These are phyloP conservation scores for Acanthamoeba culbertsoni DNA, from an alignment of 208 protist species.

Conservation along the genomic window DNA sequence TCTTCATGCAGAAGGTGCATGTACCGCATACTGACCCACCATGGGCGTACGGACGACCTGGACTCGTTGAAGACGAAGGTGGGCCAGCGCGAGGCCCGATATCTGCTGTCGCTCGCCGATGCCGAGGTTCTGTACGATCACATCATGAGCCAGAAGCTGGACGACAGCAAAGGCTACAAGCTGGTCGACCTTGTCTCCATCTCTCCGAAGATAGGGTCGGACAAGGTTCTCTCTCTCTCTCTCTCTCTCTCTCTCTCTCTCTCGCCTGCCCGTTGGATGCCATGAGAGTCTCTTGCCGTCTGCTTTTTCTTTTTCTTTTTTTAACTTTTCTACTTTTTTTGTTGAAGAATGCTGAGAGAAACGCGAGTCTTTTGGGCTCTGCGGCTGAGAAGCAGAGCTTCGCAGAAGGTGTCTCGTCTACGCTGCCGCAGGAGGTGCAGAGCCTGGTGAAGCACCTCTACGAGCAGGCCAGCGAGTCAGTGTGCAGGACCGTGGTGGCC, in stretches of 20 bases:
- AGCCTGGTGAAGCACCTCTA: background rate
- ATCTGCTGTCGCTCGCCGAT: background rate
- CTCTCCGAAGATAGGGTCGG: background rate
- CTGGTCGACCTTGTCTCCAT: conserved; percentile 11
- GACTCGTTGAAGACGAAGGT: background rate
- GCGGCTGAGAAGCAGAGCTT: background rate
- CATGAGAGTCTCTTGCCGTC: too few relatives aligned
- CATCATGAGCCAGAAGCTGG: background rate
- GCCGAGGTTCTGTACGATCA: background rate
- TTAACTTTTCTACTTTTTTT: background rate
- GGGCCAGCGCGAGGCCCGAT: background rate
- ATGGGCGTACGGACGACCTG: conserved; percentile 22
- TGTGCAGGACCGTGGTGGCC: conserved; percentile 1
- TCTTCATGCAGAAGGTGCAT: background rate
- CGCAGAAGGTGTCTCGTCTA: background rate
- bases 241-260: background rate
- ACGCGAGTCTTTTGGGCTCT: background rate
- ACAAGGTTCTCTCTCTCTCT: background rate
- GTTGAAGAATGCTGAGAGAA: background rate
- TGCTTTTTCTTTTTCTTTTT: background rate
- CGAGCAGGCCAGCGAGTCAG: conserved; percentile 4
- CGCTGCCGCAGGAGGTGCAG: background rate
- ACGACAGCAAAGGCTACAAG: background rate
- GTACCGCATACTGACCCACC: conserved; percentile 12
- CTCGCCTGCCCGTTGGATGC: too few relatives aligned